Conservation (phyloP, 225 moss, liverwort and hornwort genomes). For the Neckera pumila region DNA sequence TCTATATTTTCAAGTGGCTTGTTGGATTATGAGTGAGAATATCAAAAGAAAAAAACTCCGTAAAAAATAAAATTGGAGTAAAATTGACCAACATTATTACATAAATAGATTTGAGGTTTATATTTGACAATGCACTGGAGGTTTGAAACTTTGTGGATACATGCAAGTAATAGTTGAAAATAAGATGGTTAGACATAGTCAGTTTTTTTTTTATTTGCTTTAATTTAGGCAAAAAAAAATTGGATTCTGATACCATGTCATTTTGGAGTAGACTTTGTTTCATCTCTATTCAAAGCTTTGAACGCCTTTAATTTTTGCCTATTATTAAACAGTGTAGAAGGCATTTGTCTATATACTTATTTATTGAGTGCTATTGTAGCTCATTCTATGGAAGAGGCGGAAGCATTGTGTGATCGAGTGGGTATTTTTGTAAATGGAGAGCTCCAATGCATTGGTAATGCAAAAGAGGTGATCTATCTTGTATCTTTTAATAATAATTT, state of each 20-base stretch:
- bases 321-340: not conserved
- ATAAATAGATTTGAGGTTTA: not conserved
- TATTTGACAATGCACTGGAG: not conserved
- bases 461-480: conserved; percentile 61
- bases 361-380: conserved; percentile 30
- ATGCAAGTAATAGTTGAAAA: not conserved
- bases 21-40: accelerated
- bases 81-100: not conserved
- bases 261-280: not conserved
- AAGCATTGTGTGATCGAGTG: conserved; percentile 90
- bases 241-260: not conserved
- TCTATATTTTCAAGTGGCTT: not conserved
- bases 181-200: not conserved
- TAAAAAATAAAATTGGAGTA: not conserved
- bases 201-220: not conserved
- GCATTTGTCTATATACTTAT: not conserved
- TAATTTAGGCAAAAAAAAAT: not conserved
- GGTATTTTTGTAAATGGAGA: conserved; percentile 90
- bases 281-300: not conserved
- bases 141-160: not conserved
- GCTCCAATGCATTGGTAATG: conserved; percentile 84
- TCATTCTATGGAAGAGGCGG: conserved; percentile 96
- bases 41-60: not conserved
- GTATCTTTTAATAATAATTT: not conserved
- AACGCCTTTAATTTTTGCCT: not conserved